Evolutionary conservation across 1,284 basidiomycete species (phyloP), one percentile per base, ranked within the genome.

Genomic region (Sporisorium sorghi): DNA sequence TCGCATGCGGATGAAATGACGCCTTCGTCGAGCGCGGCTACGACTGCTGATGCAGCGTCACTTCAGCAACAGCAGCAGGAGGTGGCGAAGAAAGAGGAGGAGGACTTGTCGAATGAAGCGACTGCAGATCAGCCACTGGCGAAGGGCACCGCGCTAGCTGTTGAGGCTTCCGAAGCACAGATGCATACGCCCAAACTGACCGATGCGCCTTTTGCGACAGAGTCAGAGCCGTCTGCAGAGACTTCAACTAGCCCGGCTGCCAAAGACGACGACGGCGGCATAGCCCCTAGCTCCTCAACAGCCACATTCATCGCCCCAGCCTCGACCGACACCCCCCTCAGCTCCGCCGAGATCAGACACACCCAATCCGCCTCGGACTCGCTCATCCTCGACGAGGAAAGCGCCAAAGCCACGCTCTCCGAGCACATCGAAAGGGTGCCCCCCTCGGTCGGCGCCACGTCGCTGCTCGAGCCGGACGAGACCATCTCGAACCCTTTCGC

Each of bases 401-500:
- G 35, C 17, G 72, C 66, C 12, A 74, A 70, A 52, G 58, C 58
- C 0, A 62, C 61, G 0, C 21, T 73, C 32, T 50, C 60, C 1
- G 62, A 69, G 3, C 60, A 39, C 17, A 59, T 62, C 23, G 71
- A 69, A 42, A 66, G 63, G 48, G 63, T 80, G 0, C 69, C 77
- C 7, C 78, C 80, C 7, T 81, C 80, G 2, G 62, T 80, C 14
- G 81, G 79, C 17, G 81, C 81, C 3, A 68, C 70, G 8, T 81
- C 80, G 2, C 51, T 83, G 52, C 58, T 81, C 26, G 80, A 83
- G 17, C 81, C 81, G 10, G 69, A 76, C 23, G 68, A 73, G 26
- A 77, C 77, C 23, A 81, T 83, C 40, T 64, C 71, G 21, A 83
- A 83, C 42, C 81, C 81, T 0, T 83, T 83, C 30, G 67, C 75